Conservation (phyloP, 805 yeast genomes). For the Debaryomyces maramus region DNA sequence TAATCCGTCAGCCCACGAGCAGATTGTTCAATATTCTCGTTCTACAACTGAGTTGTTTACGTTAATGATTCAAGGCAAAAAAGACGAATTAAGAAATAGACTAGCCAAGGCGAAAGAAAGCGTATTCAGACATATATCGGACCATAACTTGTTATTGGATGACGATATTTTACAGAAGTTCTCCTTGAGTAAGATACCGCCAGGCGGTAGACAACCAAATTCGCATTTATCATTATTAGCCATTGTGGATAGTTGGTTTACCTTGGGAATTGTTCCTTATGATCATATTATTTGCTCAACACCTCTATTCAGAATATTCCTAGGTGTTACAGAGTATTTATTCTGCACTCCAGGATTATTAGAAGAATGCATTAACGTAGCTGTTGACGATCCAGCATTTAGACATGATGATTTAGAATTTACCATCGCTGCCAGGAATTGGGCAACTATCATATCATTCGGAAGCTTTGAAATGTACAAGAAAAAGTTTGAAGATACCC, state of each 20-base stretch:
- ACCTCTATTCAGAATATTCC: constrained; percentile 83
- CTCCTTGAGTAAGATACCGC: constrained; percentile 71
- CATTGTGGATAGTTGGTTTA: constrained; percentile 92
- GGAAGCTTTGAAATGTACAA: constrained; percentile 75
- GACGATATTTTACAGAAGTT: constrained; percentile 77
- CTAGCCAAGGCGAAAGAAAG: constrained; percentile 64
- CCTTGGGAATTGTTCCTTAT: constrained; percentile 82
- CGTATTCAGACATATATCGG: constrained; percentile 69
- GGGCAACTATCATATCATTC: constrained; percentile 79
- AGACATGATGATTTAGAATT: constrained; percentile 91
- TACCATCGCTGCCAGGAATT: constrained; percentile 82
- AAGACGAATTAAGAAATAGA: constrained; percentile 57
- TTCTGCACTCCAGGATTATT: constrained; percentile 81
- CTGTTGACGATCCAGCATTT: constrained; percentile 64
- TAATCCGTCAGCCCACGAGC: constrained; percentile 91
- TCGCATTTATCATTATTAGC: constrained; percentile 87
- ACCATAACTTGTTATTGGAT: constrained; percentile 66
- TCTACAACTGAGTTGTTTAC: constrained; percentile 82
- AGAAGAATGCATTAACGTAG: constrained; percentile 77
- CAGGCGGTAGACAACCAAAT: constrained; percentile 70
- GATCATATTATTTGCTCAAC: constrained; percentile 97
- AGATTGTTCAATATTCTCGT: constrained; percentile 83
- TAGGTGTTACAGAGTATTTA: constrained; percentile 91
- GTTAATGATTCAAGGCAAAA: constrained; percentile 71
- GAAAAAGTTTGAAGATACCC: constrained; percentile 73